Base-by-base conservation (phyloP, 2,329 filamentous ascomycete species). In the Rutstroemia sp. region DNA sequence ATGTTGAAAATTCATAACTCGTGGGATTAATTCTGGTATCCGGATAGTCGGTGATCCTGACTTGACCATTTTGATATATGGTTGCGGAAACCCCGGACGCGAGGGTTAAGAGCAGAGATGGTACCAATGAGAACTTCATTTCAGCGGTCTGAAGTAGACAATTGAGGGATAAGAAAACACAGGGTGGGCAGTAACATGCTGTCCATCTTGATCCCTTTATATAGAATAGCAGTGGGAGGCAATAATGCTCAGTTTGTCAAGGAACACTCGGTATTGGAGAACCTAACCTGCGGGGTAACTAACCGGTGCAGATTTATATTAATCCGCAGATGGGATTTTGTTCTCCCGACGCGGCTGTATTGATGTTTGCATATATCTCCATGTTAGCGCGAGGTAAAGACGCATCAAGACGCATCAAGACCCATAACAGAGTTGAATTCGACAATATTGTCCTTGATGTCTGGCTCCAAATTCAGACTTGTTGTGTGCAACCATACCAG, bases 1-100 rank as follows among this genome's bases (percentile, higher is more conserved):
- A 85, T 1, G 72, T 78, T 30, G 67, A 73, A 71, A 76, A 78
- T 37, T 73, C 71, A 48, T 71, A 70, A 16, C 60, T 58, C 9
- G 66, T 63, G 2, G 63, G 58, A 46, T 74, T 65, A 49, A 76
- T 66, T 30, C 66, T 65, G 9, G 75, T 77, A 57, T 75, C 65
- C 1, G 71, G 70, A 50, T 73, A 77, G 59, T 74, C 60, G 0
- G 72, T 74, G 25, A 66, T 63, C 23, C 72, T 70, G 9, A 72
- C 67, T 61, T 76, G 74, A 18, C 61, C 62, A 58, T 67, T 68
- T 49, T 67, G 62, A 16, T 61, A 55, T n/a, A 68, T 68, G 12
- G 63, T 66, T n/a, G 64, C 58, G 47, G 58, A 58, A 39, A 52
- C 54, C 6, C 59, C 19, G 47, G 42, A 46, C 14, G 54, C 46